Conservation (phyloP, 2,329 filamentous ascomycete species). For the Madurella mycetomatis region DNA sequence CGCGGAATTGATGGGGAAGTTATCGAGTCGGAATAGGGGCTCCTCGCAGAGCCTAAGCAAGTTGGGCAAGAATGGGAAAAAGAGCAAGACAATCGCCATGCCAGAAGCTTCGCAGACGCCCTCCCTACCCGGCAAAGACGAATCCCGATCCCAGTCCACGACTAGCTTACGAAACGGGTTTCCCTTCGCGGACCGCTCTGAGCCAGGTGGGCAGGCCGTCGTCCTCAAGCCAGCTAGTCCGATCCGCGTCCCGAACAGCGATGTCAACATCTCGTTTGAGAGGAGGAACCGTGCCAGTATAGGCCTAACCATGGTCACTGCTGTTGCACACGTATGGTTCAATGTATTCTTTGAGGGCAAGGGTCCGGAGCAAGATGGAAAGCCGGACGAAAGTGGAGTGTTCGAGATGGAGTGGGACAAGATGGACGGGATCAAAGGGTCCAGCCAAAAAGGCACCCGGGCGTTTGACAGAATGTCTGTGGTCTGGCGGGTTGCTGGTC, state of each 20-base stretch:
- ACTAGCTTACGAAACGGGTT: constrained; percentile 13
- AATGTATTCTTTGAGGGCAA: constrained; percentile 88
- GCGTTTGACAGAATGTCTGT: constrained; percentile 80
- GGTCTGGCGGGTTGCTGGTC: constrained; percentile 62
- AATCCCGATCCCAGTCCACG: constrained; percentile 14
- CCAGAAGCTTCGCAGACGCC: constrained; percentile 15
- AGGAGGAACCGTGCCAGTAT: constrained; percentile 76
- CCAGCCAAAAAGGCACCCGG: constrained; percentile 71
- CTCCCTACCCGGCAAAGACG: constrained; percentile 2
- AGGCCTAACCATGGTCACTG: constrained; percentile 84
- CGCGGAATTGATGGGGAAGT: constrained; percentile 21
- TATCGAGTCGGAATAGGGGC: constrained; percentile 20
- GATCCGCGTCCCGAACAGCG: constrained; percentile 71
- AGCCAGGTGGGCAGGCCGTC: constrained; percentile 64
- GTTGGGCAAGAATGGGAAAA: constrained; percentile 11
- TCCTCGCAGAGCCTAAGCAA: constrained; percentile 21
- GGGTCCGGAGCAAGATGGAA: constrained; percentile 63
- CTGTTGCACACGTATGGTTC: constrained; percentile 95
- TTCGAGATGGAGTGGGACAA: constrained; percentile 57
- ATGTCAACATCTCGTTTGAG: constrained; percentile 88
- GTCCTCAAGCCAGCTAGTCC: constrained; percentile 69
- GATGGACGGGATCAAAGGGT: constrained; percentile 95
- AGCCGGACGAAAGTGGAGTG: constrained; percentile 61
- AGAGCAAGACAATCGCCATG: constrained; percentile 30
- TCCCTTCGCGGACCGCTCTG: constrained; percentile 35